Evolutionary conservation across 2,329 filamentous ascomycete genomes (phyloP).

Genomic region (Hirsutella minnesotensis): DNA sequence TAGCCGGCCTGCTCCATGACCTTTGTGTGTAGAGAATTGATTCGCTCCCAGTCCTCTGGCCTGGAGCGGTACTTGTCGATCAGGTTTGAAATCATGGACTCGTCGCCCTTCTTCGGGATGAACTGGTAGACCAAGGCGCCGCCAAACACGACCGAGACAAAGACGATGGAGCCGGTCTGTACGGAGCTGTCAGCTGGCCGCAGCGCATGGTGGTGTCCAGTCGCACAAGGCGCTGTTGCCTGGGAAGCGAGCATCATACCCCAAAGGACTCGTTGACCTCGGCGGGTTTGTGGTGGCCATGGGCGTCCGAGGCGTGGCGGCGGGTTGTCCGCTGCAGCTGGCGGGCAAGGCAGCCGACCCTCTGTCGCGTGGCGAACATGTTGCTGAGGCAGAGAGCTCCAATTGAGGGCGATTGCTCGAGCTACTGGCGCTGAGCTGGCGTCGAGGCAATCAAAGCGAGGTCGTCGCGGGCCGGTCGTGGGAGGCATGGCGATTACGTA

Average conservation of each 20-base stretch:
- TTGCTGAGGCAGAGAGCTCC: slow-evolving; percentile 18
- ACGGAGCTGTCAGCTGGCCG: background rate
- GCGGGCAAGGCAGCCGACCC: slow-evolving; percentile 25
- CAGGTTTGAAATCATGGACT: slow-evolving; percentile 32
- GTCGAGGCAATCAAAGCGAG: slow-evolving; percentile 9
- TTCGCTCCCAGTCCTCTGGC: slow-evolving; percentile 36
- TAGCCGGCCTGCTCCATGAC: slow-evolving; percentile 43
- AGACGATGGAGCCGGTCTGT: slow-evolving; percentile 37
- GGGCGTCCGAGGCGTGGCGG: slow-evolving; percentile 42
- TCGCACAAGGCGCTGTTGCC: background rate
- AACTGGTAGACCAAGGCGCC: slow-evolving; percentile 35
- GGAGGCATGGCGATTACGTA: background rate
- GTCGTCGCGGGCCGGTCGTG: slow-evolving; percentile 9
- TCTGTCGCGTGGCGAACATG: slow-evolving; percentile 33
- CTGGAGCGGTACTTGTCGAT: slow-evolving; percentile 34
- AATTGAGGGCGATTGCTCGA: slow-evolving; percentile 12
- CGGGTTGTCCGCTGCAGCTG: slow-evolving; percentile 28
- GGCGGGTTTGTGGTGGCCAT: slow-evolving; percentile 33
- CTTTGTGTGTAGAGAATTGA: slow-evolving; percentile 40
- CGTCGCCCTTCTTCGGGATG: slow-evolving; percentile 38
- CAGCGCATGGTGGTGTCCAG: background rate
- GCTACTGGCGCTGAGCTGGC: background rate
- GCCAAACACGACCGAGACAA: slow-evolving; percentile 31
- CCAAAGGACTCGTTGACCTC: slow-evolving; percentile 43
- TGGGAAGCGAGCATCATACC: slow-evolving; percentile 29